Base-by-base conservation (phyloP, 306 rosid species). In the Lotus japonicus region DNA sequence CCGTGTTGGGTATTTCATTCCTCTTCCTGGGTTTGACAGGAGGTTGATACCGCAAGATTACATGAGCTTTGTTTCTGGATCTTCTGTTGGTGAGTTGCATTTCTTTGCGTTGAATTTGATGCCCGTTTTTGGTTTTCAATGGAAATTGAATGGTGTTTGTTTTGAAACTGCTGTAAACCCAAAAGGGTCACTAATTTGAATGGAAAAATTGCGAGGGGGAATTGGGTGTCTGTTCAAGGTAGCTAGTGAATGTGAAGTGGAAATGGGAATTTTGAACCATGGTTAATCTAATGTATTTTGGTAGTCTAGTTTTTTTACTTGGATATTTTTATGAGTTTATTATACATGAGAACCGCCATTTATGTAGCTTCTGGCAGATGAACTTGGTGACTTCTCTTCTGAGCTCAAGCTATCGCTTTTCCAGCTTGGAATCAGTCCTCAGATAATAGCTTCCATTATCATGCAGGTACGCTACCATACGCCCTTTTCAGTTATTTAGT, bases 351-450 rank as follows among this genome's bases (percentile, higher is more conserved):
- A 61, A 74, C 58, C 42, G 72, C 70, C 71, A 44, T 79, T 81
- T 41, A 61, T 83, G 53, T 77, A 80, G 87, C 76, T 72, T 75
- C 28, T 82, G 88, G 83, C 92, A 94, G 99, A 94, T 87, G 96
- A 90, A 81, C 99, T 94, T 42, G 99, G 99, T 10, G 95, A 88
- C 78, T 90, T 82, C 71, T 12, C 88, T 42, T 74, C 89, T 14
- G 95, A 94, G 89, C 92, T 94, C 74, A 94, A 94, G 79, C 72
- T 94, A 72, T 94, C 99, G 26, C 83, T 94, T 77, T 94, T 90
- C 87, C 99, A 94, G 81, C 99, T 94, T 63, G 99, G 97, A 70
- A 89, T 90, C 81, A 91, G 97, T 80, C 99, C 99, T 79, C 99
- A 94, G 83, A 94, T 94, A 57, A 77, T 88, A 67, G 96, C 99